A percentile compares a stretch with the other conserved stretches of the same genome.
phyloP scores from a whole-genome alignment of 768 basidiomycete genomes.

The Gautieria morchelliformis region DNA sequence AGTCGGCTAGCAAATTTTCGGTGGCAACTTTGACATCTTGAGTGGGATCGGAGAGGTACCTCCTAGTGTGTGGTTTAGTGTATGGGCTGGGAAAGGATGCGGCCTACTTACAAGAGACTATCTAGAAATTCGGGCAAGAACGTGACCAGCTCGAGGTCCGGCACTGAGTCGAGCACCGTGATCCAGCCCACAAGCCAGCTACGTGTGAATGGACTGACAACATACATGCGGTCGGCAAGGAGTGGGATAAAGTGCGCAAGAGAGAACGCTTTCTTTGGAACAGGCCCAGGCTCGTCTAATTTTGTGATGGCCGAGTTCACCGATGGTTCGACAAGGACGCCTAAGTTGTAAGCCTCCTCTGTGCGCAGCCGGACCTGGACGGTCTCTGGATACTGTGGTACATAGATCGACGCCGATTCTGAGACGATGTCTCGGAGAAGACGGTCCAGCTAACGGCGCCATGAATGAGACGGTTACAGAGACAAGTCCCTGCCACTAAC shows the following conservation, averaged over 20 bases:
- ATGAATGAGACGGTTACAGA: neutral
- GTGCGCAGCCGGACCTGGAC: constrained; percentile 45
- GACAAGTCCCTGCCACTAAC: neutral
- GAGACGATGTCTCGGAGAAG: constrained; percentile 98
- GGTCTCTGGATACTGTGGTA: constrained; percentile 78
- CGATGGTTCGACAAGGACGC: constrained; percentile 42
- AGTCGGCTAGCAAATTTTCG: constrained; percentile 80
- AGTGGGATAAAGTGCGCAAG: constrained; percentile 91
- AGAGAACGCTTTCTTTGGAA: constrained; percentile 70
- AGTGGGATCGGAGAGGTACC: constrained; percentile 91
- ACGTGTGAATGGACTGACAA: constrained; percentile 89
- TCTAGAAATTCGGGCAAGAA: constrained; percentile 94
- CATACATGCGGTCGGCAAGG: constrained; percentile 86
- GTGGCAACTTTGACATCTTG: constrained; percentile 89
- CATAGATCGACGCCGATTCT: constrained; percentile 90
- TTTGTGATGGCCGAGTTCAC: neutral
- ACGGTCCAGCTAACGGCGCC: constrained; percentile 52
- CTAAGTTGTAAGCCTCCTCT: constrained; percentile 36
- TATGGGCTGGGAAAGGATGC: neutral
- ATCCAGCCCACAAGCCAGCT: constrained; percentile 98
- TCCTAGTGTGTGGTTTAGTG: constrained; percentile 35
- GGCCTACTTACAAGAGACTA: constrained; percentile 69
- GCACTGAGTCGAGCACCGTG: constrained; percentile 88
- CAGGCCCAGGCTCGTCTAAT: constrained; percentile 35
- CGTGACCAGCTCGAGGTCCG: constrained; percentile 89